Evolutionary conservation across 495 filamentous ascomycete genomes (phyloP), one percentile per base, ranked within the genome.

Genomic region (Talaromyces thailandensis): DNA sequence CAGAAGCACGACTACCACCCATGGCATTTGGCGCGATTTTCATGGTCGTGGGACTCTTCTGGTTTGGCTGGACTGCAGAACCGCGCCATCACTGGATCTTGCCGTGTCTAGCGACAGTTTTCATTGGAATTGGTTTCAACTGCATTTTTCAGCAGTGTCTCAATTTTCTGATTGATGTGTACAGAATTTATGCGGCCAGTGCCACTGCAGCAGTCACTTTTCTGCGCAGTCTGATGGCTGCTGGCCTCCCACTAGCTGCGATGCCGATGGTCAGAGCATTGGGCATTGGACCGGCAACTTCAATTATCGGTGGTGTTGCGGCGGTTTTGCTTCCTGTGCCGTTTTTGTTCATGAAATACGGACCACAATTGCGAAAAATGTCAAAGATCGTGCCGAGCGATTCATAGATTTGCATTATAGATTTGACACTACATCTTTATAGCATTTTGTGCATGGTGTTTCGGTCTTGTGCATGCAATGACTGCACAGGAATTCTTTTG

Each of bases 1-100:
- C 71, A 0, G 73, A 76, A 62, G 72, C 69, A 11, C 67, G 72
- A 14, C 60, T 74, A 2, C 65, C 66, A 6, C 82, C 82, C 0
- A 83, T 85, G 76, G 72, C 75, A 14, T 59, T 79, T 16, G 82
- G 82, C 0, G 80, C 73, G 0, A 28, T 84, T 21, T 67, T 81
- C 50, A 78, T 85, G 56, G 70, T 77, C 0, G 68, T 65, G 0
- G 81, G 76, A 6, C 63, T 81, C 14, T 28, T 80, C 58, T 78
- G 74, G 65, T 79, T 81, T 60, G 75, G 72, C 25, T 77, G 76
- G 73, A 74, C 74, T 0, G 73, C 71, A 4, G 62, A 62, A 14
- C 68, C 70, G 8, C 63, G 64, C 2, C 64, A 70, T 40, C 63
- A 64, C 29, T 71, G 68, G 71, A 64, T 65, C 2, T 32, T 68